phyloP scores from a whole-genome alignment of 2,329 filamentous ascomycete genomes.

The Trichoderma sp. region DNA sequence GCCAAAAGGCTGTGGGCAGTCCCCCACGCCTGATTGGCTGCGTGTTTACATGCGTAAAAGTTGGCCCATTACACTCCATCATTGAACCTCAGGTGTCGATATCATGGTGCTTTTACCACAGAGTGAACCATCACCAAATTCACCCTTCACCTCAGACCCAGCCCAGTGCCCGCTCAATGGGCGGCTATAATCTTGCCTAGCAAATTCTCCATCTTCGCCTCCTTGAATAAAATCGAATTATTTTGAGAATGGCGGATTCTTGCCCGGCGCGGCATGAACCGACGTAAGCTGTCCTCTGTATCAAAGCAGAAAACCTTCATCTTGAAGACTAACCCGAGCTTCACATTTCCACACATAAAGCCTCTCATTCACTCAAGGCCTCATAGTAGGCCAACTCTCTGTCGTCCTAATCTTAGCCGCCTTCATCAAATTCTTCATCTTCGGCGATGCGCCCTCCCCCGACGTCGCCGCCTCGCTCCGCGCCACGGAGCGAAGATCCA shows the following conservation, averaged over 20 bases:
- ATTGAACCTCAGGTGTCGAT: background rate
- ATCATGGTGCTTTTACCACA: background rate
- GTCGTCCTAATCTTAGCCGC: conserved; percentile 87
- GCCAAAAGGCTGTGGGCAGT: background rate
- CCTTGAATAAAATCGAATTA: background rate
- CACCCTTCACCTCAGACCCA: background rate
- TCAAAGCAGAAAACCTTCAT: background rate
- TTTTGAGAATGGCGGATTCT: conserved; percentile 39
- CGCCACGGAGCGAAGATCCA: conserved; percentile 70
- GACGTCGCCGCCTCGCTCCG: conserved; percentile 75
- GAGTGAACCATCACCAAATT: background rate
- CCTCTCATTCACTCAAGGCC: conserved; percentile 87
- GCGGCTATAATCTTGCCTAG: background rate
- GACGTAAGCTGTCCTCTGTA: conserved; percentile 40
- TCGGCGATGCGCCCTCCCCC: conserved; percentile 84
- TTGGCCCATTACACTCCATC: background rate
- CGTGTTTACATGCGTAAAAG: background rate
- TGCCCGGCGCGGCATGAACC: conserved; percentile 46
- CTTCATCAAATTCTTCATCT: conserved; percentile 99
- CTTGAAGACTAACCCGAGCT: background rate
- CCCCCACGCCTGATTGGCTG: conserved; percentile 7
- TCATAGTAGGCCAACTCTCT: conserved; percentile 89
- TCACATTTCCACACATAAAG: conserved; percentile 41
- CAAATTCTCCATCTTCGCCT: background rate
- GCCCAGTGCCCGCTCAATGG: background rate